Conservation (phyloP, 148 eudicot genomes). For the Nyssa sinensis region DNA sequence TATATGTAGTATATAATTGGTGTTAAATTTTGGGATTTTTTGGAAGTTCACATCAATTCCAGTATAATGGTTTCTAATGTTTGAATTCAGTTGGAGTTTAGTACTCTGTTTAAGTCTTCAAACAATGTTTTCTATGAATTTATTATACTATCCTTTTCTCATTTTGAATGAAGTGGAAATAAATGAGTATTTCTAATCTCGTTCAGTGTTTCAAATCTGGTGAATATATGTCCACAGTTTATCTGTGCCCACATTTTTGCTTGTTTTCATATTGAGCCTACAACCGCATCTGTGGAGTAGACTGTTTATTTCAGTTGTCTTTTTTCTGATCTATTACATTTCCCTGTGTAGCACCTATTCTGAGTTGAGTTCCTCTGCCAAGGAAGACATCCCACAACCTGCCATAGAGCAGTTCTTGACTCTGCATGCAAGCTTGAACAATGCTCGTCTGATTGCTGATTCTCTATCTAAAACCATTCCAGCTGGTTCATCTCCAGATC, state of each 20-base stretch:
- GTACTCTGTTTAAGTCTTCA: background rate
- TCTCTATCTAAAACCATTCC: constrained; percentile 52
- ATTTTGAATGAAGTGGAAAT: background rate
- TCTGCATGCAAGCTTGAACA: constrained; percentile 61
- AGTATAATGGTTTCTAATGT: too few relatives aligned
- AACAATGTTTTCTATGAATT: background rate
- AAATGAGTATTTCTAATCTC: background rate
- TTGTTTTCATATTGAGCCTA: background rate
- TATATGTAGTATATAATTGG: background rate
- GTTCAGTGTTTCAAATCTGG: background rate
- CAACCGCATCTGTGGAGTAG: background rate
- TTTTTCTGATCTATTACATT: constrained; percentile 3
- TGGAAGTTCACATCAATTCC: background rate
- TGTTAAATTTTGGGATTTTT: background rate
- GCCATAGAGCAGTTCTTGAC: constrained; percentile 82
- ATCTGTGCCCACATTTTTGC: background rate
- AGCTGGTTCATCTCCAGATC: constrained; percentile 51
- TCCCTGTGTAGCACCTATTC: constrained; percentile 59
- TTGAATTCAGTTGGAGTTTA: background rate
- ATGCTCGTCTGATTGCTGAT: constrained; percentile 40
- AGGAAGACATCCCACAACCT: constrained; percentile 76
- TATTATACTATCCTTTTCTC: background rate
- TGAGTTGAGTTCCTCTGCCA: constrained; percentile 65
- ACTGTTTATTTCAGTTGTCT: background rate
- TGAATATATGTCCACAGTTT: too few relatives aligned